Percentiles rank a stretch among this genome's conserved stretches.
These are phyloP conservation scores for Orbilia oligospora DNA, from an alignment of 2,329 filamentous ascomycete species.

Conservation along the genomic window DNA sequence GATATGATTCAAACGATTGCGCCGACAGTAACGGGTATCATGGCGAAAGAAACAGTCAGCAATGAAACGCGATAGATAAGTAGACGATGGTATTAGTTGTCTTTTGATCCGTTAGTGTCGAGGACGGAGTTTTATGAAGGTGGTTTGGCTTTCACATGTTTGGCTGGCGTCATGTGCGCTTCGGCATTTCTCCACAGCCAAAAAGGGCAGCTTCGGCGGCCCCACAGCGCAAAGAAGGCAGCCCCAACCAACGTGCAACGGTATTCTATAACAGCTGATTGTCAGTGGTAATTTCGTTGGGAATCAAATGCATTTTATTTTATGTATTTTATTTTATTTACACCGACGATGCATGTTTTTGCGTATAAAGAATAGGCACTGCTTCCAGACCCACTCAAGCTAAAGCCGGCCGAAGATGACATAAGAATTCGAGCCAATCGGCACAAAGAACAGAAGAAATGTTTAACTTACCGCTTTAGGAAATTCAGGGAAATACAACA, in stretches of 20 bases:
- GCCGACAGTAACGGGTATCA: conserved; percentile 55
- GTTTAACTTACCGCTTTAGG: neutral
- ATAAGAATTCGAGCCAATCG: neutral
- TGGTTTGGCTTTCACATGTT: conserved; percentile 59
- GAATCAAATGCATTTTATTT: neutral
- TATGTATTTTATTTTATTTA: neutral
- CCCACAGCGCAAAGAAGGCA: conserved; percentile 53
- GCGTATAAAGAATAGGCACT: neutral
- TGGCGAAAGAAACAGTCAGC: conserved; percentile 36
- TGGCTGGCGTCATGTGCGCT: conserved; percentile 59
- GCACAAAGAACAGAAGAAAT: neutral
- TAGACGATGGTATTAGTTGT: conserved; percentile 1
- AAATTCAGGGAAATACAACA: conserved; percentile 3
- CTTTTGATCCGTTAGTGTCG: conserved; percentile 1
- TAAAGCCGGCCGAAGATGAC: neutral
- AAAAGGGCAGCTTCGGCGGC: conserved; percentile 42
- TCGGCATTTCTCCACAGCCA: conserved; percentile 61
- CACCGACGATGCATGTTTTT: neutral
- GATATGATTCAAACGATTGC: conserved; percentile 34
- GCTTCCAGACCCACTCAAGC: neutral
- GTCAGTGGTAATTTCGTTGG: conserved; percentile 14
- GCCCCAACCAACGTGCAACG: conserved; percentile 27
- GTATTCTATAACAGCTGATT: conserved; percentile 26
- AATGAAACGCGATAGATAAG: conserved; percentile 27
- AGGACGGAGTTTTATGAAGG: conserved; percentile 50